Evolutionary conservation across 768 basidiomycete species (phyloP).

Genomic region (Brasilioporus rufonigricans): DNA sequence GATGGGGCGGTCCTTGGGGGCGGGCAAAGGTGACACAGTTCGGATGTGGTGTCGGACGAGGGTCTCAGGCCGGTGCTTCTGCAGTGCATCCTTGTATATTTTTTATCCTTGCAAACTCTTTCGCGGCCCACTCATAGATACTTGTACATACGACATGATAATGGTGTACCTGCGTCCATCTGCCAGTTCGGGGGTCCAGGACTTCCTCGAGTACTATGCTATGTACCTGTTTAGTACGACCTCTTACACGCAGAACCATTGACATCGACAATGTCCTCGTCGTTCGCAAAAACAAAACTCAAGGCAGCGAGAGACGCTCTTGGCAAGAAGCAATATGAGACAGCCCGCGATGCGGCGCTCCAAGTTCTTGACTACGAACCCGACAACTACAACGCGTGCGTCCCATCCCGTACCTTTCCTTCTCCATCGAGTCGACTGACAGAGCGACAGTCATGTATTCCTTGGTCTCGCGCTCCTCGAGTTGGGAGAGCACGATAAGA

Average conservation of each 20-base stretch:
- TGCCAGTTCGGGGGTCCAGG: too few species aligned
- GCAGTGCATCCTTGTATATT: not conserved
- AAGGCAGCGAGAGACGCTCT: conserved; percentile 78
- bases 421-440: not conserved
- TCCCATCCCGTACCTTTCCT: conserved; percentile 13
- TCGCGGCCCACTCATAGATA: too few species aligned
- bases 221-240: too few species aligned
- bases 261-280: conserved; percentile 27
- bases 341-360: conserved; percentile 63
- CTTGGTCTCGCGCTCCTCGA: conserved; percentile 79
- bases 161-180: too few species aligned
- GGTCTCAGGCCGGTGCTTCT: not conserved
- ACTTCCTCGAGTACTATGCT: not conserved
- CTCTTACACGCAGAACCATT: too few species aligned
- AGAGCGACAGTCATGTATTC: conserved; percentile 69
- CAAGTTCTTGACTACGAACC: conserved; percentile 74
- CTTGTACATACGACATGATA: not conserved
- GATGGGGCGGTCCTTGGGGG: not conserved
- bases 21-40: not conserved
- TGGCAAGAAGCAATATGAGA: conserved; percentile 67
- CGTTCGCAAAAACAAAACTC: conserved; percentile 66
- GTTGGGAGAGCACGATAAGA: conserved; percentile 62
- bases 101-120: not conserved
- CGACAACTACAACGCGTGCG: conserved; percentile 86
- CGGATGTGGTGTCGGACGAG: not conserved